Base-by-base conservation (phyloP, 2,329 filamentous ascomycete genomes). In the Monosporascus sp. region DNA sequence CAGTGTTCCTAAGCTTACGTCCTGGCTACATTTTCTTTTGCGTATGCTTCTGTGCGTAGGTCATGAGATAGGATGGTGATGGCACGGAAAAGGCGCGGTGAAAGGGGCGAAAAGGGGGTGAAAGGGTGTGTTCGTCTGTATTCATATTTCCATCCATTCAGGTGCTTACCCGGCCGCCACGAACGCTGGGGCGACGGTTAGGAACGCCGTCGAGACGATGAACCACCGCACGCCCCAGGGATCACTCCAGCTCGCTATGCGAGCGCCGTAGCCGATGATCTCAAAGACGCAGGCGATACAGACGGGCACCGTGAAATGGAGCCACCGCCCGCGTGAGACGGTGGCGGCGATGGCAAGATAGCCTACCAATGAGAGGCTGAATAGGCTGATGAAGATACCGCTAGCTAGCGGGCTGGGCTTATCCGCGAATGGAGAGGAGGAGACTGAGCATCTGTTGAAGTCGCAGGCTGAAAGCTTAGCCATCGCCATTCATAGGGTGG, bases 171-270 rank as follows among this genome's bases (percentile, higher is more conserved):
- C 62, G 52, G 58, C 57, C 3, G 66, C 64, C 31, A 69, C 43
- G 26, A 66, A 65, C 0, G 62, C 59, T 2, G 68, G 65, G 1
- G 67, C 65, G 11, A 68, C 52, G 11, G 63, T 63, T 26, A 67
- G 54, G 14, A 63, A 60, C 2, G 59, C 44, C 31, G 56, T 64
- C 38, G 60, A 59, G 20, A 58, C 55, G 9, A 62, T 58, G 37
- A 62, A 64, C 16, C 62, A 52, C 27, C 53, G 56, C 17, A 61
- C 55, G 35, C 59, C 58, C 64, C 63, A 67, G 2, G 62, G 61
- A 24, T 65, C 52, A 7, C 52, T 35, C 49, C 51, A 60, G 48
- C 59, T 65, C 7, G 53, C 60, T 14, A 62, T 35, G 26, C 65
- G 59, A 20, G 57, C 53, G 9, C 45, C 58, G 50, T 64, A 63